phyloP scores from a whole-genome alignment of 2,329 filamentous ascomycete genomes.

The Ceratocystis alfenasii region DNA sequence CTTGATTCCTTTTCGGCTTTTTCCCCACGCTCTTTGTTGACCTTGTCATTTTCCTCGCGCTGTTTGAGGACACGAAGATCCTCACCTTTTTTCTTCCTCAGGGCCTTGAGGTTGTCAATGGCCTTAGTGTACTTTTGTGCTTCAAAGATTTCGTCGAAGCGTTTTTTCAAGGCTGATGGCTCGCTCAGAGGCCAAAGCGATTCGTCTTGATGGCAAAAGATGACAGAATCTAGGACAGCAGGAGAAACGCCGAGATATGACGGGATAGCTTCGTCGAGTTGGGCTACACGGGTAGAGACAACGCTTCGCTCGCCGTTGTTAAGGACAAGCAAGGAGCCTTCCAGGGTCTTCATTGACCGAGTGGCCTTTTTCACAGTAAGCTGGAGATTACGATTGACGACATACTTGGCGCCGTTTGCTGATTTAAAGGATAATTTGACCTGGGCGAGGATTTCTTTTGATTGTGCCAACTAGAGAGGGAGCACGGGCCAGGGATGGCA shows the following conservation, averaged over 20 bases:
- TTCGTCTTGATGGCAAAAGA: slow-evolving; percentile 98
- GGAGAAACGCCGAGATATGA: slow-evolving; percentile 78
- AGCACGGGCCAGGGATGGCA: background rate
- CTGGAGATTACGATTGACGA: slow-evolving; percentile 72
- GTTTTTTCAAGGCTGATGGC: slow-evolving; percentile 73
- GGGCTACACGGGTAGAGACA: slow-evolving; percentile 66
- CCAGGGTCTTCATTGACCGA: slow-evolving; percentile 69
- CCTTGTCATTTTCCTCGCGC: slow-evolving; percentile 64
- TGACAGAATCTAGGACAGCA: slow-evolving; percentile 84
- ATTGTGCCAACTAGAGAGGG: slow-evolving; percentile 19
- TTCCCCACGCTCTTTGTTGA: slow-evolving; percentile 74
- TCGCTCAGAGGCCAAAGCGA: slow-evolving; percentile 95
- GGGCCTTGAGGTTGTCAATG: slow-evolving; percentile 82
- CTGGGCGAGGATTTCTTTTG: slow-evolving; percentile 74
- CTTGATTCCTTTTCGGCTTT: slow-evolving; percentile 54
- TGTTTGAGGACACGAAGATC: slow-evolving; percentile 61
- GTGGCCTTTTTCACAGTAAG: slow-evolving; percentile 74
- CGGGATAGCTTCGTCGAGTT: slow-evolving; percentile 75
- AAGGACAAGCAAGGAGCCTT: slow-evolving; percentile 62
- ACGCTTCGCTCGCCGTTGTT: slow-evolving; percentile 69
- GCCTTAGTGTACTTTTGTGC: slow-evolving; percentile 94
- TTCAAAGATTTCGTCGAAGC: slow-evolving; percentile 96
- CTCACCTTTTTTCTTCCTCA: slow-evolving; percentile 72
- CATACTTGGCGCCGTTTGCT: slow-evolving; percentile 65
- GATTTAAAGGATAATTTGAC: slow-evolving; percentile 80